These are phyloP conservation scores for Fomitopsis serialis DNA, from an alignment of 768 basidiomycete species.

Conservation along the genomic window DNA sequence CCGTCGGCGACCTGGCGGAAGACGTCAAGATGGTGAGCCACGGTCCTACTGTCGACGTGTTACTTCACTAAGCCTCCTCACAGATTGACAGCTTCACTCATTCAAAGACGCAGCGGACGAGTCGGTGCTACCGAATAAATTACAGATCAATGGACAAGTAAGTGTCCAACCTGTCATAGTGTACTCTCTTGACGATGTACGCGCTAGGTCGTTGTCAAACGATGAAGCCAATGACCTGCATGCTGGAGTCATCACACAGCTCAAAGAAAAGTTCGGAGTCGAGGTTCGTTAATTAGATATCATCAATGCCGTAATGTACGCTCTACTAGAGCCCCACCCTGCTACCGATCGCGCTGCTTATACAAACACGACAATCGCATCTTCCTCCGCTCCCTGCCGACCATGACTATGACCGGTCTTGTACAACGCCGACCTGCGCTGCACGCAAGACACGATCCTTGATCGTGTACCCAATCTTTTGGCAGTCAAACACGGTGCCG, in stretches of 20 bases:
- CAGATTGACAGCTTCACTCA: conserved; percentile 92
- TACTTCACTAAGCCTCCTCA: not conserved
- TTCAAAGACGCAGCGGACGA: conserved; percentile 76
- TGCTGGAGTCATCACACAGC: conserved; percentile 45
- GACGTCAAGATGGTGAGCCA: conserved; percentile 73
- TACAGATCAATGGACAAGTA: conserved; percentile 97
- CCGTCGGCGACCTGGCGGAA: conserved; percentile 89
- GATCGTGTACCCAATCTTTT: conserved; percentile 89
- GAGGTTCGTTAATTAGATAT: conserved; percentile 73
- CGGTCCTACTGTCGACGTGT: not conserved
- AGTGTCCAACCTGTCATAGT: conserved; percentile 14
- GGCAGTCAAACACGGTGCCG: conserved; percentile 86
- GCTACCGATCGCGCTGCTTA: not conserved
- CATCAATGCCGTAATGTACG: conserved; percentile 19
- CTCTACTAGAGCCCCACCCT: conserved; percentile 8
- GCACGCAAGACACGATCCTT: conserved; percentile 91
- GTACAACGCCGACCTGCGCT: conserved; percentile 94
- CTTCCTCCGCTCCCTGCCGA: not conserved
- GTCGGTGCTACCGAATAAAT: conserved; percentile 85
- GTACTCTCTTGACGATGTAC: not conserved
- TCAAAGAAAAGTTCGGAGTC: conserved; percentile 65
- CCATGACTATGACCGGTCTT: conserved; percentile 35
- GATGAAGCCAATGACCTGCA: conserved; percentile 87
- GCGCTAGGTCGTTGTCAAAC: conserved; percentile 72
- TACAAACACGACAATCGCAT: not conserved